These are phyloP conservation scores for Botrytis tulipae DNA, from an alignment of 2,329 filamentous ascomycete genomes.

Conservation along the genomic window DNA sequence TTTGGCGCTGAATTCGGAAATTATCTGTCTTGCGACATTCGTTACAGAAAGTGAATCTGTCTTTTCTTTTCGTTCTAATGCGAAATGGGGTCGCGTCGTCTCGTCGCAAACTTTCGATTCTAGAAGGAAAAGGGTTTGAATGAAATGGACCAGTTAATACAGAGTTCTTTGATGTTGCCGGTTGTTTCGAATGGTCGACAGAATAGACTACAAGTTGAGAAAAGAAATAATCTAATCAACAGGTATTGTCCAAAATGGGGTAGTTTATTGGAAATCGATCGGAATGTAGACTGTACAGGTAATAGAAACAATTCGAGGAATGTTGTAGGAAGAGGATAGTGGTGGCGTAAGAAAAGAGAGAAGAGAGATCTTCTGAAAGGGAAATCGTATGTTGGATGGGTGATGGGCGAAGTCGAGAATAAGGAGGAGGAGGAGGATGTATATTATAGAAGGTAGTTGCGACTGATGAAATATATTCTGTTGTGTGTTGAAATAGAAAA, in stretches of 20 bases:
- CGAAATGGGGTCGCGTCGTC: slow-evolving; percentile 1
- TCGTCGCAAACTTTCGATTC: background rate
- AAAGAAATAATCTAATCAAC: slow-evolving; percentile 19
- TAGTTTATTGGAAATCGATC: slow-evolving; percentile 10
- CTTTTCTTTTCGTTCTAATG: background rate
- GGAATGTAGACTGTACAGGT: slow-evolving; percentile 20
- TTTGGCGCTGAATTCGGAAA: slow-evolving; percentile 10
- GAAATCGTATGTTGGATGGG: background rate
- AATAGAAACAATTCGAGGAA: slow-evolving; percentile 11
- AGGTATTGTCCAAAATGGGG: slow-evolving; percentile 17
- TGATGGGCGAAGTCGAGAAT: background rate
- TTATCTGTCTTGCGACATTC: slow-evolving; percentile 21
- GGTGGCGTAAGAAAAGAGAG: background rate
- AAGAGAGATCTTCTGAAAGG: background rate
- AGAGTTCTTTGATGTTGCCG: slow-evolving; percentile 16
- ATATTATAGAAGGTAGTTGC: background rate
- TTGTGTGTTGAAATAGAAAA: background rate
- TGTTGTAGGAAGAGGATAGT: background rate
- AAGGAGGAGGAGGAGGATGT: background rate
- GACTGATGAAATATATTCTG: background rate
- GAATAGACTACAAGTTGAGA: slow-evolving; percentile 32
- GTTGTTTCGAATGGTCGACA: slow-evolving; percentile 48
- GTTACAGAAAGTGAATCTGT: slow-evolving; percentile 18
- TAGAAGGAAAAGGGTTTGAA: background rate
- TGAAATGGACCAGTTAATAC: slow-evolving; percentile 11